A percentile compares a stretch with the other conserved stretches of the same genome.
phyloP scores from a whole-genome alignment of 176 grass and related monocot genomes.

The Sorghum bicolor region DNA sequence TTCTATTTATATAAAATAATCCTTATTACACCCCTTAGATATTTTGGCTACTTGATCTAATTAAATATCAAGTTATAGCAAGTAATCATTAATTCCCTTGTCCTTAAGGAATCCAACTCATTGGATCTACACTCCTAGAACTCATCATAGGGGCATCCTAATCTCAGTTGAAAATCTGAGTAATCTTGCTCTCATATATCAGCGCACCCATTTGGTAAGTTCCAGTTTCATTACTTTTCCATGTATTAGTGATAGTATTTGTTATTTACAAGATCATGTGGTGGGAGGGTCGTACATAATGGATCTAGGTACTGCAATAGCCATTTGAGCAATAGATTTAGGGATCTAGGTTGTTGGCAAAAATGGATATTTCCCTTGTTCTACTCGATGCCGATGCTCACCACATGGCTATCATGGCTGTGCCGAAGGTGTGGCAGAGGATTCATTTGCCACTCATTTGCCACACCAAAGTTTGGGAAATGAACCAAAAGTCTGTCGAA shows the following conservation, averaged over 20 bases:
- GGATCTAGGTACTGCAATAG: not conserved
- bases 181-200: not conserved
- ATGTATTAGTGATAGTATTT: not conserved
- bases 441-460: too few relatives aligned
- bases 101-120: too few relatives aligned
- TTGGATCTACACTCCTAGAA: not conserved
- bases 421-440: not conserved
- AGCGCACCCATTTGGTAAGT: not conserved
- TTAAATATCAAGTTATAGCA: not conserved
- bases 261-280: not conserved
- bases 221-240: not conserved
- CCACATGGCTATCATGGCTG: rapidly evolving
- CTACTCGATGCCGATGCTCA: not conserved
- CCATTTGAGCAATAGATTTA: not conserved
- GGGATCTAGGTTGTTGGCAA: not conserved
- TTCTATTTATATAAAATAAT: not conserved
- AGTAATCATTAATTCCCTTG: too few relatives aligned
- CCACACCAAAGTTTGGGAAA: not conserved
- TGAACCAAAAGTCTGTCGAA: not conserved
- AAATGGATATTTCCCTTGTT: not conserved
- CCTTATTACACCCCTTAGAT: not conserved
- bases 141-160: not conserved
- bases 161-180: not conserved
- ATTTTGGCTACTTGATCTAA: not conserved
- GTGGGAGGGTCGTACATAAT: not conserved